These are phyloP conservation scores for Calonectria pseudoturangicola DNA, from an alignment of 2,329 filamentous ascomycete genomes.

Conservation along the genomic window DNA sequence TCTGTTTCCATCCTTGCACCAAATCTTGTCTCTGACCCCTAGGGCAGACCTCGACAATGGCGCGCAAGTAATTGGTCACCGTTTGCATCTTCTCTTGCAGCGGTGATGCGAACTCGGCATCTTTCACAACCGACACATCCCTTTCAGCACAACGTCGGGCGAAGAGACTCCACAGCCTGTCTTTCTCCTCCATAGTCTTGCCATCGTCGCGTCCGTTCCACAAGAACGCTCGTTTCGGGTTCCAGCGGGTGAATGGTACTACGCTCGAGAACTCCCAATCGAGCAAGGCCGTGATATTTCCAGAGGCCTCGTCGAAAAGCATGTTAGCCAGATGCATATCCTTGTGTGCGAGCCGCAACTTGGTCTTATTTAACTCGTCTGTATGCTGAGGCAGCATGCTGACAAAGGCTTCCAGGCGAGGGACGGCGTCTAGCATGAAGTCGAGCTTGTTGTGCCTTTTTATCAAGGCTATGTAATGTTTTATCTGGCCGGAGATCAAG, in stretches of 20 bases:
- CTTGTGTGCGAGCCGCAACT: conserved; percentile 58
- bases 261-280: conserved; percentile 61
- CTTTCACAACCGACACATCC: conserved; percentile 11
- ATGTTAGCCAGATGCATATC: conserved; percentile 63
- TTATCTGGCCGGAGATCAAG: conserved; percentile 44
- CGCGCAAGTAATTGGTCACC: conserved; percentile 27
- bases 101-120: conserved; percentile 19
- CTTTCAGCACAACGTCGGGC: conserved; percentile 18
- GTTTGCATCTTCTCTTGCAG: conserved; percentile 31
- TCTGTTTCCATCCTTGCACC: conserved; percentile 25
- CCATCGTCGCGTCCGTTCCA: conserved; percentile 54
- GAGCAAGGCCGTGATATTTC: conserved; percentile 6
- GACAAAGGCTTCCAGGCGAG: conserved; percentile 54
- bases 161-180: conserved; percentile 24
- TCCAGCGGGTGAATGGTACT: conserved; percentile 60
- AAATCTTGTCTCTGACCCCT: conserved; percentile 27
- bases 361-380: conserved; percentile 33
- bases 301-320: conserved; percentile 57
- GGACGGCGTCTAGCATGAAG: conserved; percentile 52
- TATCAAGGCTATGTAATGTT: background rate
- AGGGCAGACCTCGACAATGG: conserved; percentile 33
- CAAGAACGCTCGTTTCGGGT: conserved; percentile 59
- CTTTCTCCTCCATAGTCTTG: conserved; percentile 18
- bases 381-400: conserved; percentile 40
- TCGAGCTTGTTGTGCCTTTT: background rate